Percentiles rank a stretch among this genome's conserved stretches.
phyloP scores from a whole-genome alignment of 2,329 filamentous ascomycete genomes.

The Xylaria sp. region DNA sequence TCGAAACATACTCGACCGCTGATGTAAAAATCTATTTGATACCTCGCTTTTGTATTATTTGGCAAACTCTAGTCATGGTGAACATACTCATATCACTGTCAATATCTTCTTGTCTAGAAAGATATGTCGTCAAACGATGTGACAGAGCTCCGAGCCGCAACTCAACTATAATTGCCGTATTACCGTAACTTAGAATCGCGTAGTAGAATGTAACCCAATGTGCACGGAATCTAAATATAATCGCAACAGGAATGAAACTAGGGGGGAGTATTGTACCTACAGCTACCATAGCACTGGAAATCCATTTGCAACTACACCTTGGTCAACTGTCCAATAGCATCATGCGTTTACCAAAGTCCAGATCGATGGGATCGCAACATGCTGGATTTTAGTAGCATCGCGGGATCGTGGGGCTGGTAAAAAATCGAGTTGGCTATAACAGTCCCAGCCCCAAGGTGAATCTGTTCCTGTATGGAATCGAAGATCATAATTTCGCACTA shows the following conservation, averaged over 20 bases:
- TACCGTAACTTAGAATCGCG: background rate
- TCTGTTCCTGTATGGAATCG: background rate
- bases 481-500: background rate
- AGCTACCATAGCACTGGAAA: background rate
- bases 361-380: background rate
- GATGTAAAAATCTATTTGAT: no score
- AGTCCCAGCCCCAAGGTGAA: background rate
- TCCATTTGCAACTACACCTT: background rate
- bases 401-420: background rate
- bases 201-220: background rate
- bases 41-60: no score
- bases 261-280: background rate
- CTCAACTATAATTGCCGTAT: background rate
- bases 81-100: no score
- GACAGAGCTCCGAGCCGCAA: background rate
- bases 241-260: background rate
- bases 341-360: no score
- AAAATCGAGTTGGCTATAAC: background rate
- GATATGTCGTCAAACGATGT: background rate
- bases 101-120: no score
- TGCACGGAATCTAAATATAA: background rate
- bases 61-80: no score
- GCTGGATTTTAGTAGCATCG: background rate
- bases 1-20: no score
- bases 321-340: background rate